Percentiles rank a stretch among this genome's conserved stretches.
Conservation (phyloP, 225 moss, liverwort and hornwort genomes). For the Polytrichum formosum region DNA sequence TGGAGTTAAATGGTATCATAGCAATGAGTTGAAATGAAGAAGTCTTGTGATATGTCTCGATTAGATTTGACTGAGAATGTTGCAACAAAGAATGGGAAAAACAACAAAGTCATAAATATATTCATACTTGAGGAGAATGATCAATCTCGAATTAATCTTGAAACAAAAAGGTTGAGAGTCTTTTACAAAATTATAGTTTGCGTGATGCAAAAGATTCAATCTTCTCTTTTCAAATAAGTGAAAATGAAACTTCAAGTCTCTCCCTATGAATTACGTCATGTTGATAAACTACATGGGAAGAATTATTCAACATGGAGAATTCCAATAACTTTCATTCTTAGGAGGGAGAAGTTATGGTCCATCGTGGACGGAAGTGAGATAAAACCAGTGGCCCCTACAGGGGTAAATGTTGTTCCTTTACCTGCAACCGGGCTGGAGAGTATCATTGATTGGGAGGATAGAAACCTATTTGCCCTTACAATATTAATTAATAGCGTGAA, state of each 20-base stretch:
- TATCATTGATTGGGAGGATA: background rate
- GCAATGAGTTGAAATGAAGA: background rate
- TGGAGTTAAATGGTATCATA: background rate
- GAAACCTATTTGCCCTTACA: background rate
- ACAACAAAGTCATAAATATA: too few relatives aligned
- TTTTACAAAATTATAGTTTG: background rate
- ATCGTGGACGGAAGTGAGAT: constrained; percentile 2
- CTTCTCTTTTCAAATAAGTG: background rate
- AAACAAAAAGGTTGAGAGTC: background rate
- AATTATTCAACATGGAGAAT: background rate
- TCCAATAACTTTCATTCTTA: background rate
- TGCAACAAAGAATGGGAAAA: background rate
- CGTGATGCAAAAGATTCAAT: background rate
- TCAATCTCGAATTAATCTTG: background rate
- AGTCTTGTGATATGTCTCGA: background rate
- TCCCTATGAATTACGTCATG: background rate
- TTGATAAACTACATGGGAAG: background rate
- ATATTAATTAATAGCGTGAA: background rate
- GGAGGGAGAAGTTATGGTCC: background rate
- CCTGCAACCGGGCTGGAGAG: background rate
- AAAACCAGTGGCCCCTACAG: background rate
- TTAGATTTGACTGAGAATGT: background rate
- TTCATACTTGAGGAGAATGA: background rate
- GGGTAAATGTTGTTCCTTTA: background rate
- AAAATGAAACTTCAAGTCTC: background rate